Evolutionary conservation across 106 monocot genomes (phyloP), one percentile per base, ranked within the genome.

Genomic region (Allium sativum): DNA sequence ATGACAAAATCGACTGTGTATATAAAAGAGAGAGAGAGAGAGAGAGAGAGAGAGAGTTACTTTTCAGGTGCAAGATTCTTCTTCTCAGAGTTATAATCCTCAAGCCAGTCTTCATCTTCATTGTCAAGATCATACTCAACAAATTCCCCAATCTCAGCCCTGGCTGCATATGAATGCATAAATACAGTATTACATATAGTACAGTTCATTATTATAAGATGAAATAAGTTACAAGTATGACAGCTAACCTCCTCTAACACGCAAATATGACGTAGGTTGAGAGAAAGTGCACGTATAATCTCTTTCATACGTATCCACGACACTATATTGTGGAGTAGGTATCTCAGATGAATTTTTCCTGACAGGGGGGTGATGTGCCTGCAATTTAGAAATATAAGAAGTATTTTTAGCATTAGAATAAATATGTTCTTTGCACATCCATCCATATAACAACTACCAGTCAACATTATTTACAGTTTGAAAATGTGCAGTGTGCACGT

Each of bases 41-140:
- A 44, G 45, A n/a, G n/a, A 31, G 31, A 31, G 31, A 31, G 31
- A 31, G 31, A 12, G 59, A 44, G 45, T 72, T 82, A 91, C 96
- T 73, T 98, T 76, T 98, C 96, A 72, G 80, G 76, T 48, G 84
- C 18, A 67, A 91, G 77, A 78, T 76, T 76, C 77, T 70, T 82
- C 69, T 68, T 80, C 63, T 98, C 91, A 58, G 76, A 73, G 77
- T 91, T 98, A 53, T 80, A 82, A 40, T 88, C 84, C 31, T 88
- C 73, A 69, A 98, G 84, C 96, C 96, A 98, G 51, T 85, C 91
- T 44, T 91, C 96, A 66, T 98, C 96, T 54, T 98, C 96, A 67
- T 88, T 82, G 62, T 98, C 91, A 71, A 98, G 66, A 66, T 98
- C 96, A 78, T 98, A 98, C 69, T 98, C 96, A 46, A 91, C 72